phyloP scores from a whole-genome alignment of 2,329 filamentous ascomycete genomes.

The Diplodia intermedia region DNA sequence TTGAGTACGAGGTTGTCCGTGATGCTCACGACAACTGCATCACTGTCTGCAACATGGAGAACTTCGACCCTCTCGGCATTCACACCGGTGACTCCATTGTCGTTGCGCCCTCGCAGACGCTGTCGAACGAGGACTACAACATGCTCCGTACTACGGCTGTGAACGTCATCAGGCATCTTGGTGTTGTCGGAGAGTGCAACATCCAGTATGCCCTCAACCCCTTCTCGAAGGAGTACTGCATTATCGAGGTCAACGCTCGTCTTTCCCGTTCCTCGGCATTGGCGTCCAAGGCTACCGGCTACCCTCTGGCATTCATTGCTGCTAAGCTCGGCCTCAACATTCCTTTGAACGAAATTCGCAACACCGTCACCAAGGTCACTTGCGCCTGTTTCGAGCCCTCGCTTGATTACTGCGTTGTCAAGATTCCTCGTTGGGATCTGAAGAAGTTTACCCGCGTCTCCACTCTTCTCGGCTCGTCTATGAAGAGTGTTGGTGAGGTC shows the following conservation, averaged over 20 bases:
- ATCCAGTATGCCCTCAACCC: conserved; percentile 98
- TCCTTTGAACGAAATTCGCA: conserved; percentile 93
- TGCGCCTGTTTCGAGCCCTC: conserved; percentile 99
- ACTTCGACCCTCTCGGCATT: conserved; percentile 97
- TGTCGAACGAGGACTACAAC: conserved; percentile 98
- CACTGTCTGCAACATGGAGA: conserved; percentile 99
- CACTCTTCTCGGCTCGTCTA: conserved; percentile 92
- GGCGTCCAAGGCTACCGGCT: conserved; percentile 96
- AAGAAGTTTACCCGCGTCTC: conserved; percentile 99
- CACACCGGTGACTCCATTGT: conserved; percentile 99
- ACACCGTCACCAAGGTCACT: conserved; percentile 93
- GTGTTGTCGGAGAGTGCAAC: conserved; percentile 98
- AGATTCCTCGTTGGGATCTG: conserved; percentile 98
- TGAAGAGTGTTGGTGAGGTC: conserved; percentile 99
- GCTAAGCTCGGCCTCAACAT: conserved; percentile 96
- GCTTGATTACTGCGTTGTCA: conserved; percentile 96
- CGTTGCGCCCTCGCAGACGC: conserved; percentile 93
- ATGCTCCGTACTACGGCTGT: conserved; percentile 97
- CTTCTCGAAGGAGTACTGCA: conserved; percentile 94
- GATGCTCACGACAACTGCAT: conserved; percentile 98
- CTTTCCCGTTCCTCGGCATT: conserved; percentile 93
- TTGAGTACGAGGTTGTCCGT: conserved; percentile 97
- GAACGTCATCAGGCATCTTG: conserved; percentile 95
- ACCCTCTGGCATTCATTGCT: conserved; percentile 93
- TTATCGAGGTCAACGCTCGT: conserved; percentile 98